These are phyloP conservation scores for Cladosporium halotolerans DNA, from an alignment of 2,329 filamentous ascomycete species.

Conservation along the genomic window DNA sequence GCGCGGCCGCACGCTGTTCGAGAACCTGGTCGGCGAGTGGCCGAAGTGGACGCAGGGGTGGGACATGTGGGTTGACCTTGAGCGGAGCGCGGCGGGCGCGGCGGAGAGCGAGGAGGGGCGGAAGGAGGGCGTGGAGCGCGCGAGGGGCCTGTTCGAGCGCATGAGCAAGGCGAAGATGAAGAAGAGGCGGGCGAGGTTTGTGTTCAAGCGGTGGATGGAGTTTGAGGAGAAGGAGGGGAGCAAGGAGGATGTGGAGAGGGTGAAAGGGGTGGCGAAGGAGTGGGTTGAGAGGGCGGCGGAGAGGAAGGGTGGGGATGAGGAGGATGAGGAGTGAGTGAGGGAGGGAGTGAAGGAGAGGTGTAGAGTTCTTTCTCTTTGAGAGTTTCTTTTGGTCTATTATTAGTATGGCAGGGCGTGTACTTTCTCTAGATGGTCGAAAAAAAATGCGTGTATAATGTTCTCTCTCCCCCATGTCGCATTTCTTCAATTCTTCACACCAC, in stretches of 20 bases:
- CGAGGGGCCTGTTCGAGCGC: conserved; percentile 63
- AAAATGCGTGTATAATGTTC: too few species aligned
- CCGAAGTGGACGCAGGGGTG: conserved; percentile 88
- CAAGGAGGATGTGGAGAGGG: conserved; percentile 62
- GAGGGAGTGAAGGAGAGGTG: neutral
- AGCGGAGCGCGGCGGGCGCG: conserved; percentile 41
- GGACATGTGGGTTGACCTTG: conserved; percentile 85
- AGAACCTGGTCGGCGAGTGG: conserved; percentile 74
- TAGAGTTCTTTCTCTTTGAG: neutral
- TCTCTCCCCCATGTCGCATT: too few species aligned
- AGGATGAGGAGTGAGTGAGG: conserved; percentile 9
- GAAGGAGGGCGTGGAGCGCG: conserved; percentile 56
- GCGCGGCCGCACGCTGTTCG: conserved; percentile 89
- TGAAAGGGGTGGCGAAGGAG: conserved; percentile 63
- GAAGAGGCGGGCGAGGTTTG: conserved; percentile 72
- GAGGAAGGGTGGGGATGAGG: conserved; percentile 26
- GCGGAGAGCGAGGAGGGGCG: conserved; percentile 31
- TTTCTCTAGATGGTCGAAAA: too few species aligned
- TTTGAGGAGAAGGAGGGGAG: conserved; percentile 73
- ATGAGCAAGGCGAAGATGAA: conserved; percentile 63
- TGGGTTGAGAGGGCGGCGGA: conserved; percentile 53
- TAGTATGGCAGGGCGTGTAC: neutral
- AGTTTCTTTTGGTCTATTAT: neutral
- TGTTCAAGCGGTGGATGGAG: conserved; percentile 87
- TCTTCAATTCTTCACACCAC: too few species aligned